These are phyloP conservation scores for Pichia californica DNA, from an alignment of 805 yeast genomes.

Conservation along the genomic window DNA sequence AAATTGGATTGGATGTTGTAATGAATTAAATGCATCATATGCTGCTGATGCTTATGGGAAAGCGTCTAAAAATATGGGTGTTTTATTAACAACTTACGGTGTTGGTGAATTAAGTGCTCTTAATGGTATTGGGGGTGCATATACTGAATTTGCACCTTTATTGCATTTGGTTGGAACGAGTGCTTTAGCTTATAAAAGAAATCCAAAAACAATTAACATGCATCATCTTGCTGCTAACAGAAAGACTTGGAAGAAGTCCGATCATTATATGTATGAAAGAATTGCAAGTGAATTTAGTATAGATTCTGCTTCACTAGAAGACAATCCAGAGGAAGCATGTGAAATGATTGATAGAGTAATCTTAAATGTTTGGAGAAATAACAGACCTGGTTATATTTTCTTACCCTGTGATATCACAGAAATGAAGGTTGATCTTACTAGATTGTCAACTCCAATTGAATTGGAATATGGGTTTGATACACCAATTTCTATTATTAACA, in stretches of 20 bases:
- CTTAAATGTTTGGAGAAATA: slow-evolving; percentile 42
- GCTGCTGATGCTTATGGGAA: slow-evolving; percentile 88
- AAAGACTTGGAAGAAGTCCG: slow-evolving; percentile 46
- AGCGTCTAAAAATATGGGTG: slow-evolving; percentile 60
- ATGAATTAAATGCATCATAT: slow-evolving; percentile 82
- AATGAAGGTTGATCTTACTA: slow-evolving; percentile 40
- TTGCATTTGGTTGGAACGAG: slow-evolving; percentile 72
- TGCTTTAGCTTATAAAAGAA: slow-evolving; percentile 15
- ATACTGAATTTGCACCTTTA: slow-evolving; percentile 83
- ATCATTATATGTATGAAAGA: slow-evolving; percentile 60
- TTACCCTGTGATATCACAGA: slow-evolving; percentile 65
- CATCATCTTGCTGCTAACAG: slow-evolving; percentile 58
- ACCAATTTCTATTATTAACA: slow-evolving; percentile 14
- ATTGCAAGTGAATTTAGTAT: slow-evolving; percentile 54
- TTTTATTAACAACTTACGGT: slow-evolving; percentile 79
- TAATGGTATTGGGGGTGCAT: slow-evolving; percentile 83
- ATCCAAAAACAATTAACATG: slow-evolving; percentile 20
- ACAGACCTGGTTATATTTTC: slow-evolving; percentile 80
- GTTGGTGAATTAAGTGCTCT: slow-evolving; percentile 83
- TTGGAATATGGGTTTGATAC: slow-evolving; percentile 19
- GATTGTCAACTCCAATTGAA: slow-evolving; percentile 29
- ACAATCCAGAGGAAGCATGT: slow-evolving; percentile 41
- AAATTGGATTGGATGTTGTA: slow-evolving; percentile 88
- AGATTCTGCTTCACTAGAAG: slow-evolving; percentile 41
- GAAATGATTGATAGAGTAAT: slow-evolving; percentile 68